Base-by-base conservation (phyloP, 345 rosid genomes). In the Ceriops zippeliana region DNA sequence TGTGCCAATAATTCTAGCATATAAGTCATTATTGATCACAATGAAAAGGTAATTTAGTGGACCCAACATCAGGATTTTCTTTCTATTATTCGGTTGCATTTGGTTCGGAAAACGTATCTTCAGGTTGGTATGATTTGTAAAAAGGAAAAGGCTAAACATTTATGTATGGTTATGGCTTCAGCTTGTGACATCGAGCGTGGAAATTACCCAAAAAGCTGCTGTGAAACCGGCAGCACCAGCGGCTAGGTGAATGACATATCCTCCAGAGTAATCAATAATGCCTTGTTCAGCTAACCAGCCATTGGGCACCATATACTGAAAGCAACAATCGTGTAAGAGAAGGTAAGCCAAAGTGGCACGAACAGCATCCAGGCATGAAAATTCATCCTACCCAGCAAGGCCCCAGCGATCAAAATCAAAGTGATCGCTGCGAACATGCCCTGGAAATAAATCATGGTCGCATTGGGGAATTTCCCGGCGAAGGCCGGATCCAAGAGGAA, bases 221-320 rank as follows among this genome's bases (percentile, higher is more conserved):
- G 86, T 82, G 78, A 72, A 85, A 53, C 84, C 83, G 1, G 84
- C 84, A 16, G 78, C 81, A 6, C 88, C 86, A 5, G 88, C 34
- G 15, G 86, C 80, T 35, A 82, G 61, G 71, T 85, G 88, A 37
- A 82, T 85, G n/a, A 85, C 84, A 57, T 60, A 85, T 4, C 86
- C 88, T 7, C 88, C 84, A 15, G 86, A 78, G 21, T 82, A 85
- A 63, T 82, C 86, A 3, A 80, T 72, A 2, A 85, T 13, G 5
- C 88, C 88, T 27, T 28, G 58, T 73, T 73, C 72, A 62, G 5
- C 21, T 8, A 85, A 70, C 22, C 58, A 85, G 5, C 88, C 88
- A 1, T 17, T 0, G 2, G 78, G 53, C 69, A 49, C 84, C 80
- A 82, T 38, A 80, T 75, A 54, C 81, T 80, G 47, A 78, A 82